Percentiles rank a stretch among this genome's conserved stretches.
Evolutionary conservation across 371 early-diverging fungal species (phyloP).

Genomic region (Zopfochytrium polystomum): DNA sequence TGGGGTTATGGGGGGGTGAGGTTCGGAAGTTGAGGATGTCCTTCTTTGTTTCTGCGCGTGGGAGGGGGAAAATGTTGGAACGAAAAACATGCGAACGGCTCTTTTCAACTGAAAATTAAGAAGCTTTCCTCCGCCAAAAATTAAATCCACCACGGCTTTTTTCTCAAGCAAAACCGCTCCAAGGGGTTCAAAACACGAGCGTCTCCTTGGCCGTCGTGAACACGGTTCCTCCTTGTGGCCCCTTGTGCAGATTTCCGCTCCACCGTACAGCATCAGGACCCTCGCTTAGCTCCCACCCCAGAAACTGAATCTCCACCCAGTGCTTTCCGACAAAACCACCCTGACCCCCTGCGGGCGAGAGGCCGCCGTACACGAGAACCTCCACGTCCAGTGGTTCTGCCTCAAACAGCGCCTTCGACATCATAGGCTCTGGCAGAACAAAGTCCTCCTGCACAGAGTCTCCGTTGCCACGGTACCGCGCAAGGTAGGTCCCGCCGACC

Average conservation of each 20-base stretch:
- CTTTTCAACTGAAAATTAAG: too few relatives aligned
- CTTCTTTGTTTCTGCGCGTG: too few relatives aligned
- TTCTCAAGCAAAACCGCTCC: too few relatives aligned
- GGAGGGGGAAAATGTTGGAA: too few relatives aligned
- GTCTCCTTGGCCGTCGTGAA: conserved; percentile 11
- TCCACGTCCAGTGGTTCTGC: conserved; percentile 4
- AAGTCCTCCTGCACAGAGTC: conserved; percentile 74
- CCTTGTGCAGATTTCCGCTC: conserved; percentile 18
- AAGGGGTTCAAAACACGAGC: too few relatives aligned
- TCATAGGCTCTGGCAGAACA: conserved; percentile 46
- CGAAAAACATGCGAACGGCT: too few relatives aligned
- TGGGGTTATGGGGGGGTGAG: too few relatives aligned
- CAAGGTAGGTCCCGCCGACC: conserved; percentile 62
- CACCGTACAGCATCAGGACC: conserved; percentile 3
- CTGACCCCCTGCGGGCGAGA: not conserved
- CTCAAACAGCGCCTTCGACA: not conserved
- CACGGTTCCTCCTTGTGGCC: conserved; percentile 13
- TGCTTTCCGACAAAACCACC: conserved; percentile 3
- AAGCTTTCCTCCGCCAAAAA: too few relatives aligned
- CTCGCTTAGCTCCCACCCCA: conserved; percentile 21
- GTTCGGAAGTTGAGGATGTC: too few relatives aligned
- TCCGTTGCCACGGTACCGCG: conserved; percentile 70
- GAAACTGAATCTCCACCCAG: conserved; percentile 23
- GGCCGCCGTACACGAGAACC: conserved; percentile 20
- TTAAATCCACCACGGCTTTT: too few relatives aligned